Percentiles rank a stretch among this genome's conserved stretches.
phyloP scores from a whole-genome alignment of 768 basidiomycete species.

The Russula sp. region DNA sequence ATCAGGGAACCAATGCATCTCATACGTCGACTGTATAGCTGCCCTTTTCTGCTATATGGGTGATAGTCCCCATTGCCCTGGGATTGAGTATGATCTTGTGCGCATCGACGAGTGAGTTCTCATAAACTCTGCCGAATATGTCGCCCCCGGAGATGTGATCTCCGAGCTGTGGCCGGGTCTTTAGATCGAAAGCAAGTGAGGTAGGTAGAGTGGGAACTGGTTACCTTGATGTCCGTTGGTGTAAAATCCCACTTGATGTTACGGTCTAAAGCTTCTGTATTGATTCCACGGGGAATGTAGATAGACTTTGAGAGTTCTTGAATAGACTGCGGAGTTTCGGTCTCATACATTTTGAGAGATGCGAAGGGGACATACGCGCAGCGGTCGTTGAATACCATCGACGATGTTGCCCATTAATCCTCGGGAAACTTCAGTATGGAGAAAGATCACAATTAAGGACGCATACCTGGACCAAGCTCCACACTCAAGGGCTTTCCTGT shows the following conservation, averaged over 20 bases:
- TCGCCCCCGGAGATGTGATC: constrained; percentile 98
- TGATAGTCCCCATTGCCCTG: constrained; percentile 90
- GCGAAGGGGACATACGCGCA: constrained; percentile 50
- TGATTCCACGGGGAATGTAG: constrained; percentile 98
- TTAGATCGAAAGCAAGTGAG: not conserved
- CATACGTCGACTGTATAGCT: constrained; percentile 82
- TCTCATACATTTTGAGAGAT: constrained; percentile 3
- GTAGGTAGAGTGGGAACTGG: constrained; percentile 3
- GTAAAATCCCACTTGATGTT: constrained; percentile 91
- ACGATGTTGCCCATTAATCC: constrained; percentile 99
- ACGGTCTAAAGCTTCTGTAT: constrained; percentile 90
- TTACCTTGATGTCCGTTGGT: constrained; percentile 69
- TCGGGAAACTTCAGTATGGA: constrained; percentile 27
- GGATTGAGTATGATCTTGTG: constrained; percentile 98
- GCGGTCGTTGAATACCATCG: constrained; percentile 92
- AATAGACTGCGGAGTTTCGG: constrained; percentile 49
- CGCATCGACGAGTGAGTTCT: constrained; percentile 93
- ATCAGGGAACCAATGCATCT: not conserved
- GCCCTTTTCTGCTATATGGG: constrained; percentile 88
- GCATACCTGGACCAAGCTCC: constrained; percentile 87
- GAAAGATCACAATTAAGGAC: constrained; percentile 20
- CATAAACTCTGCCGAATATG: constrained; percentile 90
- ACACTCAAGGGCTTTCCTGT: constrained; percentile 98
- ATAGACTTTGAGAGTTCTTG: constrained; percentile 98
- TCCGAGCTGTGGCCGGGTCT: constrained; percentile 52